Evolutionary conservation across 2,329 filamentous ascomycete species (phyloP).

Genomic region (Neonectria coccinea): DNA sequence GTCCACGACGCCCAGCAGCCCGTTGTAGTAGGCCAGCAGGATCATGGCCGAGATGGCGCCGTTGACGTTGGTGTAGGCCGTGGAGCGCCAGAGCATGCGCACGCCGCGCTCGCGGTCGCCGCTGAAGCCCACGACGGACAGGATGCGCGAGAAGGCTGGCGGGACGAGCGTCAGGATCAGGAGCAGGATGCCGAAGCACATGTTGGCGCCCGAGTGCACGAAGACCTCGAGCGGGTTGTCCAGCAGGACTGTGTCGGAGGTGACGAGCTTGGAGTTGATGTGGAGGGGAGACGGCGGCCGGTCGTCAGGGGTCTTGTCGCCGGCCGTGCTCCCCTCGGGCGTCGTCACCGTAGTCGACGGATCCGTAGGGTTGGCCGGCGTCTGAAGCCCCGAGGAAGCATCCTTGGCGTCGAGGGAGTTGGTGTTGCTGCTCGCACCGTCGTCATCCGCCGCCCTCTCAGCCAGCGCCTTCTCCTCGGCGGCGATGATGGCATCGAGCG

Average conservation of each 20-base stretch:
- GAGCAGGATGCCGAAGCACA: slow-evolving; percentile 89
- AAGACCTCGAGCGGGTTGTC: slow-evolving; percentile 85
- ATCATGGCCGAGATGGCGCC: slow-evolving; percentile 89
- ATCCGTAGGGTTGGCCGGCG: slow-evolving; percentile 50
- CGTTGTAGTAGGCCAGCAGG: slow-evolving; percentile 89
- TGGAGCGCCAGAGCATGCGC: slow-evolving; percentile 89
- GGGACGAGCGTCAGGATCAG: slow-evolving; percentile 93
- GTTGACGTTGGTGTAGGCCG: slow-evolving; percentile 87
- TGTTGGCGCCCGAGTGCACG: slow-evolving; percentile 86
- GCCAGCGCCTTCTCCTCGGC: slow-evolving; percentile 70
- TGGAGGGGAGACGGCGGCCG: slow-evolving; percentile 38
- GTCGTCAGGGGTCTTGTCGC: slow-evolving; percentile 38
- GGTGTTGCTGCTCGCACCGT: slow-evolving; percentile 24
- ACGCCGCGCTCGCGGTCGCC: slow-evolving; percentile 88
- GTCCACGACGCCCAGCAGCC: slow-evolving; percentile 85
- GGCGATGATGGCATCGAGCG: slow-evolving; percentile 82
- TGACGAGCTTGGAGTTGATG: slow-evolving; percentile 52
- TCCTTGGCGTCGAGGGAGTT: slow-evolving; percentile 57
- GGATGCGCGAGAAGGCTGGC: slow-evolving; percentile 86
- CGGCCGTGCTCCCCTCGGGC: slow-evolving; percentile 29
- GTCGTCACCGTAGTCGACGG: slow-evolving; percentile 37
- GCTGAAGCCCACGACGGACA: slow-evolving; percentile 90
- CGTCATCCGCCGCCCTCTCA: slow-evolving; percentile 18
- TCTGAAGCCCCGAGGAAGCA: slow-evolving; percentile 56
- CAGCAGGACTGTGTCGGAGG: slow-evolving; percentile 72